Evolutionary conservation across 1,139 yeast species (phyloP).

Genomic region (Geotrichum europaeum): DNA sequence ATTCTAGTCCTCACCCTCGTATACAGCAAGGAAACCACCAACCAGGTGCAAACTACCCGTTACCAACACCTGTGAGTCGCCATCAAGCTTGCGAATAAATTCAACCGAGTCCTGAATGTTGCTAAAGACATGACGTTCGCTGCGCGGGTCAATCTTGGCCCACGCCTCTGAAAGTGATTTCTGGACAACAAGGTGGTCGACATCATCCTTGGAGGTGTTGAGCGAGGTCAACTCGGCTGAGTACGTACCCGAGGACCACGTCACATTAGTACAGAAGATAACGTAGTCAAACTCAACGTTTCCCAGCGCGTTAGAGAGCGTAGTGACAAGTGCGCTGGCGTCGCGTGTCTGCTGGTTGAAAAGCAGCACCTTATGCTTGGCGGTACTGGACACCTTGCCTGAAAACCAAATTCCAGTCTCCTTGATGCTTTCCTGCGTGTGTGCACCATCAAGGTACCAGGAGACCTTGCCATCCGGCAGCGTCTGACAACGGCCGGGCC

Average conservation of each 20-base stretch:
- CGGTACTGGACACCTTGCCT: conserved; percentile 30
- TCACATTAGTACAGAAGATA: conserved; percentile 83
- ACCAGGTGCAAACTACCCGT: conserved; percentile 92
- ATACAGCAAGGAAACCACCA: conserved; percentile 86
- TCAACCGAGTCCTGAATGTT: conserved; percentile 73
- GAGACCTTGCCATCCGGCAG: conserved; percentile 46
- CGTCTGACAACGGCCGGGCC: conserved; percentile 96
- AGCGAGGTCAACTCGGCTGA: conserved; percentile 79
- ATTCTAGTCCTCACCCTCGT: conserved; percentile 41
- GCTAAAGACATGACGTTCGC: conserved; percentile 52
- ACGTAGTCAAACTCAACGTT: conserved; percentile 55
- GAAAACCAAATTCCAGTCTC: conserved; percentile 81
- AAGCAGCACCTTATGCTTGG: conserved; percentile 43
- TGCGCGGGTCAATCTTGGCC: conserved; percentile 47
- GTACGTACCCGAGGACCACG: conserved; percentile 79
- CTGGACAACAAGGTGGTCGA: conserved; percentile 78
- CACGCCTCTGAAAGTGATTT: conserved; percentile 65
- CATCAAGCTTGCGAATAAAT: conserved; percentile 40
- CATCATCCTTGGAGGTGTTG: conserved; percentile 70
- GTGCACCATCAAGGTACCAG: conserved; percentile 95
- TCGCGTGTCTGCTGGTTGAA: conserved; percentile 96
- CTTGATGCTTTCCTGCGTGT: conserved; percentile 77
- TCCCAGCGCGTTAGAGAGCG: conserved; percentile 44
- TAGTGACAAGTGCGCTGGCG: conserved; percentile 56
- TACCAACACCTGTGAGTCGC: conserved; percentile 62